phyloP scores from a whole-genome alignment of 176 grass and related monocot genomes.

The Urochloa ruziziensis region DNA sequence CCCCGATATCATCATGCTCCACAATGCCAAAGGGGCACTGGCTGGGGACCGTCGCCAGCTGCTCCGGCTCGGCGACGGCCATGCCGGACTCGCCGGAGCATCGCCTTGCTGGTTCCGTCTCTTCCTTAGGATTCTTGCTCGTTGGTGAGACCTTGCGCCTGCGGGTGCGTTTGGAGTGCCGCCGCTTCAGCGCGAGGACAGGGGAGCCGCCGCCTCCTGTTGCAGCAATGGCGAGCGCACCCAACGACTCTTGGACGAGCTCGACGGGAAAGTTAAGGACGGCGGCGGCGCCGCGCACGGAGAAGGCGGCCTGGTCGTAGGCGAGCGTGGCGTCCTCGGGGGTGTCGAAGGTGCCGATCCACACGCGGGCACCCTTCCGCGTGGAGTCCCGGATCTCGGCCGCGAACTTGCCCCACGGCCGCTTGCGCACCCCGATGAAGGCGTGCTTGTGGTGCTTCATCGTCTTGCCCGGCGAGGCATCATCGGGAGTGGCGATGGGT shows the following conservation, averaged over 20 bases:
- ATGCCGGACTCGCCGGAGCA: background rate
- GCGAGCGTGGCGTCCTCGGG: slow-evolving; percentile 73
- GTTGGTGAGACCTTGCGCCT: too few relatives aligned
- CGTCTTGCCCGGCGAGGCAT: too few relatives aligned
- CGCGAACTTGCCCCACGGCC: slow-evolving; percentile 56
- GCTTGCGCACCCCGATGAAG: slow-evolving; percentile 43
- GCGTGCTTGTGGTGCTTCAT: background rate
- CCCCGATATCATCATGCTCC: slow-evolving; percentile 46
- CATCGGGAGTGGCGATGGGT: too few relatives aligned
- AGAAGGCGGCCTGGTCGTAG: too few relatives aligned
- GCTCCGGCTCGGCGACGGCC: background rate
- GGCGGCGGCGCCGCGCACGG: too few relatives aligned
- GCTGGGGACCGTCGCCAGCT: too few relatives aligned
- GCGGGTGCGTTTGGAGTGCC: too few relatives aligned
- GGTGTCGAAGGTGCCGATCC: slow-evolving; percentile 89
- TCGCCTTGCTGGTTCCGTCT: background rate
- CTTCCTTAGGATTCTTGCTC: background rate
- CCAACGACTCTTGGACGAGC: too few relatives aligned
- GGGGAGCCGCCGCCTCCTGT: too few relatives aligned
- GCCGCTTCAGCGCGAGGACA: too few relatives aligned
- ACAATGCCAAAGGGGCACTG: background rate
- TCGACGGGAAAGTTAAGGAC: too few relatives aligned
- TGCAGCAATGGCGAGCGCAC: too few relatives aligned
- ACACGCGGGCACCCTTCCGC: slow-evolving; percentile 52
- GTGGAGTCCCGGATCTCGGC: slow-evolving; percentile 60